Evolutionary conservation across 768 basidiomycete species (phyloP).

Genomic region (Lepiota brunneoincarnata): DNA sequence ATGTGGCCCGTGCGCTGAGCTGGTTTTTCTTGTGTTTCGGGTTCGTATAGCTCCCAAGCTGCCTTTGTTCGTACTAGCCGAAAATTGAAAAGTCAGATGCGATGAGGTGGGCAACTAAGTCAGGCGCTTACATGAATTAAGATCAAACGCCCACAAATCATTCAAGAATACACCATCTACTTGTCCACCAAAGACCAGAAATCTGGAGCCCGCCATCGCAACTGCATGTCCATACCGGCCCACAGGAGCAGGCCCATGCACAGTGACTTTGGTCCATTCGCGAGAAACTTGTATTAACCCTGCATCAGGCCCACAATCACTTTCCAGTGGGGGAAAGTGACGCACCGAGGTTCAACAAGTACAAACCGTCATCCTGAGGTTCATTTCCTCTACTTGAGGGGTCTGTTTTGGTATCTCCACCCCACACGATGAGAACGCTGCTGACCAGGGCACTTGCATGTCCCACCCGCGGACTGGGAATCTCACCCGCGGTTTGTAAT

Average conservation of each 20-base stretch:
- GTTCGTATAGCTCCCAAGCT: constrained; percentile 79
- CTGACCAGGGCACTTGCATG: constrained; percentile 96
- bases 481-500: constrained; percentile 84
- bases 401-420: constrained; percentile 92
- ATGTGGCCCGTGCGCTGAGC: constrained; percentile 92
- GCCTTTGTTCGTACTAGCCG: constrained; percentile 75
- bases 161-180: constrained; percentile 93
- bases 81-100: constrained; percentile 6
- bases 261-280: constrained; percentile 91
- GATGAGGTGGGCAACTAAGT: not conserved
- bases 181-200: constrained; percentile 96
- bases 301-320: constrained; percentile 1
- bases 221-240: constrained; percentile 97
- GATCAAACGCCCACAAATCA: constrained; percentile 94
- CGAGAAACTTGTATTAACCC: constrained; percentile 60
- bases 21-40: constrained; percentile 57
- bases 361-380: constrained; percentile 84
- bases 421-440: constrained; percentile 96
- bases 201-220: constrained; percentile 85
- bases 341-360: constrained; percentile 91
- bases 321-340: constrained; percentile 14
- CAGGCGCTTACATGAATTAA: constrained; percentile 76
- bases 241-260: constrained; percentile 72
- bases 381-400: constrained; percentile 55
- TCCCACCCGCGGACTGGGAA: constrained; percentile 89